phyloP scores from a whole-genome alignment of 2,329 filamentous ascomycete species.

The Xylariales sp. region DNA sequence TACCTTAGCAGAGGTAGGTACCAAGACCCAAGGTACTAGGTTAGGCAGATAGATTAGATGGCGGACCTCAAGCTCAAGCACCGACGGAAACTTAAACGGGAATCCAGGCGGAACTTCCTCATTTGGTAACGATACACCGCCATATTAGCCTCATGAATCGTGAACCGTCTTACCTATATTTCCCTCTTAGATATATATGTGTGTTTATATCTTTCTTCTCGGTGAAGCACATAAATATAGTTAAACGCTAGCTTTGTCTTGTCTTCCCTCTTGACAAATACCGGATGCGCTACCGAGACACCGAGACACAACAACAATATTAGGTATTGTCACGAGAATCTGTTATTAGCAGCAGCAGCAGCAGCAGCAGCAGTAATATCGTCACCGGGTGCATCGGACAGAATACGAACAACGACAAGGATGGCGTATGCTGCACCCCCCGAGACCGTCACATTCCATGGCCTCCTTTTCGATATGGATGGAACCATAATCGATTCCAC shows the following conservation, averaged over 20 bases:
- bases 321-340: neutral
- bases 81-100: neutral
- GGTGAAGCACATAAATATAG: slow-evolving; percentile 1
- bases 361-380: neutral
- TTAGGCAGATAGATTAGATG: too few relatives aligned
- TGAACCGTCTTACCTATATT: neutral
- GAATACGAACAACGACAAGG: slow-evolving; percentile 20
- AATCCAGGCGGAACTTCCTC: slow-evolving; percentile 34
- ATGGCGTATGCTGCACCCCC: slow-evolving; percentile 58
- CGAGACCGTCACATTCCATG: slow-evolving; percentile 62
- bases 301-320: neutral
- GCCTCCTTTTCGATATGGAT: slow-evolving; percentile 80
- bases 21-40: too few relatives aligned
- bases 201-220: neutral
- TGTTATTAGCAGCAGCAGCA: neutral
- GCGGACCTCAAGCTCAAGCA: too few relatives aligned
- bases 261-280: neutral
- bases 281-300: too few relatives aligned
- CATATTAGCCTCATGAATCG: slow-evolving; percentile 1
- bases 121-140: slow-evolving; percentile 29
- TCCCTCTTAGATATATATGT: neutral
- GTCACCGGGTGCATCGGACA: neutral
- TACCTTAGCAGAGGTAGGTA: too few relatives aligned
- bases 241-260: neutral
- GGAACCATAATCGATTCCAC: slow-evolving; percentile 88